phyloP scores from a whole-genome alignment of 176 grass and related monocot species.

The Juncus inflexus region DNA sequence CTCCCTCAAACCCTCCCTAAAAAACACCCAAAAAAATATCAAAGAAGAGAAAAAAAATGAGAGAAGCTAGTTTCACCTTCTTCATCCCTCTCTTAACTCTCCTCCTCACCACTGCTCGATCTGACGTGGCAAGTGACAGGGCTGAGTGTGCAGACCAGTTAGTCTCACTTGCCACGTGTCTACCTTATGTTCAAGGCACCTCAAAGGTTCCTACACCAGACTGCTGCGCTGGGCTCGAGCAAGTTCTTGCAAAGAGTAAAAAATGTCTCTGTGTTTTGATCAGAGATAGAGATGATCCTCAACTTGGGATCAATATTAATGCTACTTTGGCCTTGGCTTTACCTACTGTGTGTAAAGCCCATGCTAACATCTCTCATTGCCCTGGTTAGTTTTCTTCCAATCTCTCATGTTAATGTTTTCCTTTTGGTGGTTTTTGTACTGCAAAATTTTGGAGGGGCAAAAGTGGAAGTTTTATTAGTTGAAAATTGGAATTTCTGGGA shows the following conservation, averaged over 20 bases:
- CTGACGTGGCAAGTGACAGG: conserved; percentile 57
- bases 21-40: background rate
- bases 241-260: conserved; percentile 68
- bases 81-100: conserved; percentile 16
- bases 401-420: background rate
- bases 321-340: conserved; percentile 70
- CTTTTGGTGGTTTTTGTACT: background rate
- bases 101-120: background rate
- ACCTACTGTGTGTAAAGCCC: conserved; percentile 52
- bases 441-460: background rate
- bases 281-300: conserved; percentile 77
- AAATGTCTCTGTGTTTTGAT: conserved; percentile 92
- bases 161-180: conserved; percentile 68
- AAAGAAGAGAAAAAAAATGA: background rate
- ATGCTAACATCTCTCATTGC: conserved; percentile 79
- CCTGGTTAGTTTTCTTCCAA: conserved; percentile 38
- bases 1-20: conserved; percentile 3
- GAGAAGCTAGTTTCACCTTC: background rate
- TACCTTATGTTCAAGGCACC: conserved; percentile 74
- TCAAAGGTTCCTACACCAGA: conserved; percentile 61
- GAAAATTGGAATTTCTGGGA: background rate
- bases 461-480: background rate
- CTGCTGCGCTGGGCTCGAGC: conserved; percentile 75
- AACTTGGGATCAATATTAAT: conserved; percentile 86
- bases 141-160: conserved; percentile 71